Evolutionary conservation across 139 green algal genomes (phyloP).

Genomic region (Limnomonas spitsbergensis): DNA sequence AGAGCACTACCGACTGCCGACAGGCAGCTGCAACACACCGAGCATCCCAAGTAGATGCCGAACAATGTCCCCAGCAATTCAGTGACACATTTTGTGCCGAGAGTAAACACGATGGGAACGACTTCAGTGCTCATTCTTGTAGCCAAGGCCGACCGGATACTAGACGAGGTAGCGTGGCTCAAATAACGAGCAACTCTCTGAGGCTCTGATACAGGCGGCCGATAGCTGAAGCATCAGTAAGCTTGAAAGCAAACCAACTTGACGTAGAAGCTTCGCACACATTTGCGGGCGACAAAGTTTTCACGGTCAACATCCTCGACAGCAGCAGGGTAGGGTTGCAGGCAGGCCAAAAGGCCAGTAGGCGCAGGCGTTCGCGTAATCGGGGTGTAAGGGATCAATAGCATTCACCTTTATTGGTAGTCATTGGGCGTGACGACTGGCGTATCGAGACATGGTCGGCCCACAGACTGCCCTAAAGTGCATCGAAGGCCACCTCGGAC

Average conservation of each 20-base stretch:
- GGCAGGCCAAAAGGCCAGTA: no score
- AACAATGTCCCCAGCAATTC: conserved; percentile 11
- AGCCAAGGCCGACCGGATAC: neutral
- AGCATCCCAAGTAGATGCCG: conserved; percentile 16
- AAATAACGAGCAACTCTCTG: neutral
- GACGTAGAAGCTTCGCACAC: neutral
- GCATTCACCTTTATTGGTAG: no score
- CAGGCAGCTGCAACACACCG: neutral
- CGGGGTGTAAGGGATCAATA: no score
- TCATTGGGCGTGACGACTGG: no score
- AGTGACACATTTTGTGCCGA: conserved; percentile 7
- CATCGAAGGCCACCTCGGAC: no score
- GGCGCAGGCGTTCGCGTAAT: no score
- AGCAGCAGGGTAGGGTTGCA: no score
- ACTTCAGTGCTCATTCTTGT: neutral
- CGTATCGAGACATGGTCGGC: no score
- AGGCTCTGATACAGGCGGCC: no score
- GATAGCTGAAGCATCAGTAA: no score
- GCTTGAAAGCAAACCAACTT: neutral
- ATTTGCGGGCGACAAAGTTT: neutral
- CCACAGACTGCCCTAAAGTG: no score
- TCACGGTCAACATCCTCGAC: neutral
- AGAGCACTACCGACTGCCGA: no score
- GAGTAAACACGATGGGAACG: neutral
- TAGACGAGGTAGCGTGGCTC: neutral